These are phyloP conservation scores for Echinochloa phyllopogon DNA, from an alignment of 176 grass and related monocot species.

Conservation along the genomic window DNA sequence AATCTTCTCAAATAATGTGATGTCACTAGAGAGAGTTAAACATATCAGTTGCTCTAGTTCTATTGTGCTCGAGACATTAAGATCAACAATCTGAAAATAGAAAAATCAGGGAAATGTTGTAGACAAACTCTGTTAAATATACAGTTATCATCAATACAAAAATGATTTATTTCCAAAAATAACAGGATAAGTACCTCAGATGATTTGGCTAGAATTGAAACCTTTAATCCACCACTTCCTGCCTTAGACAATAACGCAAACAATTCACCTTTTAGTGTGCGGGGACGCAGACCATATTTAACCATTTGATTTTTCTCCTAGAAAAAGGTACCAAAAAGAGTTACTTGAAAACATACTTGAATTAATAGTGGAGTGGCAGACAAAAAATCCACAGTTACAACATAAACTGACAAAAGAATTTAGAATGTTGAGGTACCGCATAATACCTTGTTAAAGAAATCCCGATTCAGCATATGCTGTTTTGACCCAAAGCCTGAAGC, in stretches of 20 bases:
- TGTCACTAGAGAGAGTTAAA: slow-evolving; percentile 94
- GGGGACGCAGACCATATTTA: slow-evolving; percentile 82
- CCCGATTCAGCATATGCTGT: slow-evolving; percentile 61
- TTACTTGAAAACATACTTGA: slow-evolving; percentile 28
- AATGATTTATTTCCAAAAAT: slow-evolving; percentile 29
- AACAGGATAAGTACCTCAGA: slow-evolving; percentile 63
- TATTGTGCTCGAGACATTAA: slow-evolving; percentile 49
- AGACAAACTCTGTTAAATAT: slow-evolving; percentile 31
- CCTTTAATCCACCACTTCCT: slow-evolving; percentile 80
- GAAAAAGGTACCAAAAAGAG: slow-evolving; percentile 17
- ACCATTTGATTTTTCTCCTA: slow-evolving; percentile 95
- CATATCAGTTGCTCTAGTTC: slow-evolving; percentile 73
- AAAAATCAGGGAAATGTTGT: slow-evolving; percentile 36
- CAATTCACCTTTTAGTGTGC: slow-evolving; percentile 89
- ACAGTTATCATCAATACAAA: slow-evolving; percentile 25
- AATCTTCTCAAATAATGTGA: slow-evolving; percentile 98
- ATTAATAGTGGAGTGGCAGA: slow-evolving; percentile 24
- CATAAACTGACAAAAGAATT: slow-evolving; percentile 32
- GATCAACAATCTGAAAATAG: slow-evolving; percentile 74
- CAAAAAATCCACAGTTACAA: neutral
- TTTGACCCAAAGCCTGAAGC: slow-evolving; percentile 89
- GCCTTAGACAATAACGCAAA: slow-evolving; percentile 85
- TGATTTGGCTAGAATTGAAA: slow-evolving; percentile 73
- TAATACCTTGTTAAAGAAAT: slow-evolving; percentile 81
- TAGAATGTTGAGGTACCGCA: slow-evolving; percentile 9